A percentile compares a stretch with the other conserved stretches of the same genome.
Evolutionary conservation across 495 filamentous ascomycete species (phyloP).

Genomic region (Aspergillus egyptiacus): DNA sequence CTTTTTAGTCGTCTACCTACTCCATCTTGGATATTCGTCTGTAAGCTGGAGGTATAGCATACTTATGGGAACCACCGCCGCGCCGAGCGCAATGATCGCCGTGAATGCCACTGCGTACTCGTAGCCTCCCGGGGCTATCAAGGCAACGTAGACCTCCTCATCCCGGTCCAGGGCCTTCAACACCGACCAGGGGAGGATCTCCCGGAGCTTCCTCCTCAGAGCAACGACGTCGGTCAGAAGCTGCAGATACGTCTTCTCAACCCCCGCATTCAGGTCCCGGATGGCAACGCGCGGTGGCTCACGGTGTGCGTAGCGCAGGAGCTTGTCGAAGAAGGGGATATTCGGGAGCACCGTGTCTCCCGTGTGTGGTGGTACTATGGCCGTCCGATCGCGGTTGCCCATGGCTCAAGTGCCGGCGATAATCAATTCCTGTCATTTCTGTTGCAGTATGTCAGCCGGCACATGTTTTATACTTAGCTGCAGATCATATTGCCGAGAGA

Average conservation of each 20-base stretch:
- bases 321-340: constrained; percentile 30
- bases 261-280: constrained; percentile 23
- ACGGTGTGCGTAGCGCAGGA: constrained; percentile 25
- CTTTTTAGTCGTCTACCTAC: too few species aligned
- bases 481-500: too few species aligned
- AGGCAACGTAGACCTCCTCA: constrained; percentile 41
- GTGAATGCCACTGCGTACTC: constrained; percentile 44
- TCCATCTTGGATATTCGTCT: too few species aligned
- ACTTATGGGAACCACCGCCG: constrained; percentile 35
- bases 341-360: constrained; percentile 32
- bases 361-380: constrained; percentile 21
- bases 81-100: constrained; percentile 39
- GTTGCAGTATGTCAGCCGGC: too few species aligned
- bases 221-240: constrained; percentile 9
- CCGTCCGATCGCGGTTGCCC: constrained; percentile 7
- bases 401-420: too few species aligned
- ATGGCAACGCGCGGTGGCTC: constrained; percentile 19
- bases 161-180: constrained; percentile 23
- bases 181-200: constrained; percentile 7
- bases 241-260: constrained; percentile 25
- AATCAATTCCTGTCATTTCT: too few species aligned
- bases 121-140: constrained; percentile 43
- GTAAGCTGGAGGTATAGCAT: not conserved
- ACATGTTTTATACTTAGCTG: too few species aligned
- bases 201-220: constrained; percentile 18